phyloP scores from a whole-genome alignment of 257 asterid species.

The Ajuga chamaepitys region DNA sequence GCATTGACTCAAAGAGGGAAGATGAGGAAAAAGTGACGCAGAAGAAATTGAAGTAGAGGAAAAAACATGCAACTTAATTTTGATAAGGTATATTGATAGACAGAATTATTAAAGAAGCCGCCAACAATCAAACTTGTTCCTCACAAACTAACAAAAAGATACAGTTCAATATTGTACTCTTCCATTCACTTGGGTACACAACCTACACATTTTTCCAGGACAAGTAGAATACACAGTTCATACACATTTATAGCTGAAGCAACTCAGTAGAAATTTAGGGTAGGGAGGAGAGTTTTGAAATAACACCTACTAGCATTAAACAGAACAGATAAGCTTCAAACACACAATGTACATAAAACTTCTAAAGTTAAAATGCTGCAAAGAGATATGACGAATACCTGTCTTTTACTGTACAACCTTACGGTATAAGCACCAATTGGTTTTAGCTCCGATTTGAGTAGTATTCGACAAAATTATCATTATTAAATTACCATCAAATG shows the following conservation, averaged over 20 bases:
- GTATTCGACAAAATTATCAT: neutral
- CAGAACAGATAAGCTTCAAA: neutral
- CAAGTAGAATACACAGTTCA: neutral
- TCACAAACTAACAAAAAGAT: neutral
- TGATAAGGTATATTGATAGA: neutral
- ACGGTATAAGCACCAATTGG: neutral
- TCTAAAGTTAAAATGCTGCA: neutral
- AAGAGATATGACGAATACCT: neutral
- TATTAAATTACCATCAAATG: neutral
- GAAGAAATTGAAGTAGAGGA: neutral
- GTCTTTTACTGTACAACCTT: neutral
- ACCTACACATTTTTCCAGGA: neutral
- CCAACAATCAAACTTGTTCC: neutral
- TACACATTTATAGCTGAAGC: neutral
- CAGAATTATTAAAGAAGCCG: neutral
- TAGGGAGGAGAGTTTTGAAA: neutral
- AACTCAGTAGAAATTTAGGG: neutral
- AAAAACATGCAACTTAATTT: neutral
- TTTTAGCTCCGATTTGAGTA: neutral
- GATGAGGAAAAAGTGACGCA: neutral
- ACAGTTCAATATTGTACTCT: neutral
- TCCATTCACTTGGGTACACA: neutral
- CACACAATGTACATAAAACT: neutral
- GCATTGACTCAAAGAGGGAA: conserved; percentile 4
- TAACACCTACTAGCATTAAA: neutral